These are phyloP conservation scores for Scleromitrula shiraiana DNA, from an alignment of 2,329 filamentous ascomycete genomes.

Conservation along the genomic window DNA sequence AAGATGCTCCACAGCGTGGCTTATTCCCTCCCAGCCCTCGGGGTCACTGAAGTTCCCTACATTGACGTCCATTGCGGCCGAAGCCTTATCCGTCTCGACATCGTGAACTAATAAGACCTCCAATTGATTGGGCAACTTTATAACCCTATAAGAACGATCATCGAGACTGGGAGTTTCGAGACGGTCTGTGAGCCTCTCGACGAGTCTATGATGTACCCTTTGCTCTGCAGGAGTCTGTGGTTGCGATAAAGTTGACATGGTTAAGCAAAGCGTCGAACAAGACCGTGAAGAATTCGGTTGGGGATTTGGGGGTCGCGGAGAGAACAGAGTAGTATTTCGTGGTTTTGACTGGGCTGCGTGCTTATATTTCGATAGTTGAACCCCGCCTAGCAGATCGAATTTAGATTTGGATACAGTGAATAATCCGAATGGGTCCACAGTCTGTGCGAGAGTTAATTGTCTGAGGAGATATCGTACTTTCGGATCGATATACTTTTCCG, in stretches of 20 bases:
- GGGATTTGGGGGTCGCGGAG: not conserved
- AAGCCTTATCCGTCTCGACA: slow-evolving; percentile 91
- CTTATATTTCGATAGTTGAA: not conserved
- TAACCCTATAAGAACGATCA: slow-evolving; percentile 79
- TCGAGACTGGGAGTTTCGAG: slow-evolving; percentile 81
- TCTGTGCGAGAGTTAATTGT: slow-evolving; percentile 7
- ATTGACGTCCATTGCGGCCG: slow-evolving; percentile 89
- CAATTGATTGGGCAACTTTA: slow-evolving; percentile 78
- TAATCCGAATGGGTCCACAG: slow-evolving; percentile 2
- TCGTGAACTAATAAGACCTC: slow-evolving; percentile 92
- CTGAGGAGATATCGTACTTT: too few relatives aligned
- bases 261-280: not conserved
- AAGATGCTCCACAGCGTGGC: slow-evolving; percentile 72
- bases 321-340: not conserved
- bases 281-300: not conserved
- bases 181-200: slow-evolving; percentile 50
- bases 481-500: too few relatives aligned
- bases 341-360: not conserved
- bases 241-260: slow-evolving; percentile 28
- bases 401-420: slow-evolving; percentile 3
- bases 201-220: slow-evolving; percentile 21
- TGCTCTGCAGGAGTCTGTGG: slow-evolving; percentile 28
- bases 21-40: slow-evolving; percentile 86
- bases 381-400: slow-evolving; percentile 3
- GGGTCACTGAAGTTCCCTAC: slow-evolving; percentile 93